Percentiles rank a stretch among this genome's conserved stretches.
phyloP scores from a whole-genome alignment of 2,329 filamentous ascomycete genomes.

The Diaporthe caulivora region DNA sequence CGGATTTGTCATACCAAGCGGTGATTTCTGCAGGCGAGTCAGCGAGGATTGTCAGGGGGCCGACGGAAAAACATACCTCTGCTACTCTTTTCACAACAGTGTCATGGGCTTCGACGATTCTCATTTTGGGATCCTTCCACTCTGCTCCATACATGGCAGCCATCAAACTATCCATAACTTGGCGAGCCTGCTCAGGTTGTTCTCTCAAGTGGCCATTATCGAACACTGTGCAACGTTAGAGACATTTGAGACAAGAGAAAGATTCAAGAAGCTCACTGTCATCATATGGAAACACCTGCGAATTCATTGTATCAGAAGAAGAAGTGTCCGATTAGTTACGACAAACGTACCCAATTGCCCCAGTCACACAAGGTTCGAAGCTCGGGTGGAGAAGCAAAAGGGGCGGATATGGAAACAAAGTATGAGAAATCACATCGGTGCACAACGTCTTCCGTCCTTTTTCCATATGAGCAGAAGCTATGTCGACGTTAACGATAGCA shows the following conservation, averaged over 20 bases:
- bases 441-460: neutral
- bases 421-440: constrained; percentile 4
- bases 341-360: neutral
- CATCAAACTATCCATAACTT: neutral
- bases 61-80: neutral
- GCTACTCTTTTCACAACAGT: neutral
- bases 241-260: neutral
- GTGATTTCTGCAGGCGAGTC: neutral
- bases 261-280: neutral
- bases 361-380: neutral
- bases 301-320: neutral
- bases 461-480: neutral
- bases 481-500: neutral
- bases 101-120: neutral
- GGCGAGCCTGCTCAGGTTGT: neutral
- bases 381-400: neutral
- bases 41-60: neutral
- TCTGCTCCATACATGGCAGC: neutral
- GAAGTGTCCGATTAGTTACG: neutral
- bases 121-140: neutral
- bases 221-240: neutral
- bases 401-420: neutral
- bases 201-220: neutral
- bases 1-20: neutral
- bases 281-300: neutral